A percentile compares a stretch with the other conserved stretches of the same genome.
Conservation (phyloP, 768 basidiomycete species). For the Mycena venus region DNA sequence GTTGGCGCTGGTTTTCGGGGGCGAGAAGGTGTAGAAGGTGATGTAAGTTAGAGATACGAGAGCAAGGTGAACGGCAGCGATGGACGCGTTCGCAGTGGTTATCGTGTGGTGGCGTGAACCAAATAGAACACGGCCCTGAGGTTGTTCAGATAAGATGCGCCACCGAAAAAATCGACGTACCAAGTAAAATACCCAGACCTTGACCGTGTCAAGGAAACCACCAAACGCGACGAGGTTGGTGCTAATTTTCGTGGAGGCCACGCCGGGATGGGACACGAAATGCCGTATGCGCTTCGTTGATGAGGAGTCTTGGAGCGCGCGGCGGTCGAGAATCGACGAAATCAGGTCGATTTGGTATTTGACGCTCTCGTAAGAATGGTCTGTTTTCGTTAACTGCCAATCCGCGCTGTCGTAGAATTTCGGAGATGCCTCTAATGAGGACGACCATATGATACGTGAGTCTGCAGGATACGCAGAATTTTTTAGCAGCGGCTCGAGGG, state of each 20-base stretch:
- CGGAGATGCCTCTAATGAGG: slow-evolving; percentile 75
- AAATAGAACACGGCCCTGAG: slow-evolving; percentile 70
- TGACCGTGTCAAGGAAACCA: slow-evolving; percentile 60
- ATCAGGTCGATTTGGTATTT: slow-evolving; percentile 88
- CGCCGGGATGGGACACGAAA: slow-evolving; percentile 77
- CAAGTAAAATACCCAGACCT: slow-evolving; percentile 71
- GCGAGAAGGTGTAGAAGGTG: slow-evolving; percentile 44
- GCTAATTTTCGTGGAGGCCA: slow-evolving; percentile 75
- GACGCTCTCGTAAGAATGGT: slow-evolving; percentile 74
- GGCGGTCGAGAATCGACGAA: slow-evolving; percentile 64
- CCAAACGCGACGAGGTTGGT: slow-evolving; percentile 52
- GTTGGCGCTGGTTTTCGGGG: slow-evolving; percentile 29
- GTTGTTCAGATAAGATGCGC: slow-evolving; percentile 14
- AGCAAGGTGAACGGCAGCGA: slow-evolving; percentile 74
- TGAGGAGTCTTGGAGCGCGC: slow-evolving; percentile 46
- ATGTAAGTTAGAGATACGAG: slow-evolving; percentile 70
- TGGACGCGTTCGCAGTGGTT: slow-evolving; percentile 70
- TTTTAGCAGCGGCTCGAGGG: slow-evolving; percentile 66
- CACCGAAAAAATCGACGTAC: slow-evolving; percentile 54
- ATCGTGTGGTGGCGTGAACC: slow-evolving; percentile 81
- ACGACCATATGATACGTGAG: slow-evolving; percentile 83
- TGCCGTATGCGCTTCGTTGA: slow-evolving; percentile 60
- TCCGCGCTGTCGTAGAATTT: slow-evolving; percentile 71
- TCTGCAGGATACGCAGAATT: slow-evolving; percentile 57
- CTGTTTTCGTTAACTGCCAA: slow-evolving; percentile 76